Evolutionary conservation across 2,329 filamentous ascomycete species (phyloP), one percentile per base, ranked within the genome.

Genomic region (Calonectria multiphialidica): DNA sequence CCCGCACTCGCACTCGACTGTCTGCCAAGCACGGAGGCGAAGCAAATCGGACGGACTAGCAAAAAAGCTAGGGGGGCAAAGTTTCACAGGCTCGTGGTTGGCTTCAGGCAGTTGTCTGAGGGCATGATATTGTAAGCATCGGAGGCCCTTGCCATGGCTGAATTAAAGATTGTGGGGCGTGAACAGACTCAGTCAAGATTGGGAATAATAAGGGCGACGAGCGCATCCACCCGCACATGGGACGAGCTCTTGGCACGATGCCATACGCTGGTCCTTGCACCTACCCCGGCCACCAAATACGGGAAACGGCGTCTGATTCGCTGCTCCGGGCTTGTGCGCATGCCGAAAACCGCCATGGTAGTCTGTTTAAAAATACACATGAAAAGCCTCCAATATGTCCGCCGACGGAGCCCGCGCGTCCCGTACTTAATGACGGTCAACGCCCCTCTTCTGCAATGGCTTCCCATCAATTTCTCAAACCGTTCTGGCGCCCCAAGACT

Each of bases 331-430:
- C 2, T 30, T 30, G 10, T 75, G 74, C 73, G 62, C 33, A 40
- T 73, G 73, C 73, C 76, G 76, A 73, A 57, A 47, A 45, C 63
- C 55, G 68, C 63, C 25, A 40, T 33, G 33, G 42, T 8, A 5
- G 42, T 47, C 47, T 7, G 25, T 64, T 33, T 59, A 59, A 40
- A 59, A 59, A 59, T 59, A 59, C 35, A 7, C 53, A 13, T 33
- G 33, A 59, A 25, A 59, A 40, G 53, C 53, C 53, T 59, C 40
- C 40, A 28, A 21, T 2, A 40, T 2, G 12, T 37, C 23, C 13
- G 35, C 61, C 28, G 55, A n/a, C 75, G 77, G 77, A 74, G 40
- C 74, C 75, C 76, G 77, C 77, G 76, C 74, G 76, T 74, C 55
- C 77, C 75, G 66, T 61, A 30, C 15, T 18, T 25, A 66, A n/a